Evolutionary conservation across 352 stramenopile genomes (phyloP), one percentile per base, ranked within the genome.

Genomic region (Phytophthora sojae): DNA sequence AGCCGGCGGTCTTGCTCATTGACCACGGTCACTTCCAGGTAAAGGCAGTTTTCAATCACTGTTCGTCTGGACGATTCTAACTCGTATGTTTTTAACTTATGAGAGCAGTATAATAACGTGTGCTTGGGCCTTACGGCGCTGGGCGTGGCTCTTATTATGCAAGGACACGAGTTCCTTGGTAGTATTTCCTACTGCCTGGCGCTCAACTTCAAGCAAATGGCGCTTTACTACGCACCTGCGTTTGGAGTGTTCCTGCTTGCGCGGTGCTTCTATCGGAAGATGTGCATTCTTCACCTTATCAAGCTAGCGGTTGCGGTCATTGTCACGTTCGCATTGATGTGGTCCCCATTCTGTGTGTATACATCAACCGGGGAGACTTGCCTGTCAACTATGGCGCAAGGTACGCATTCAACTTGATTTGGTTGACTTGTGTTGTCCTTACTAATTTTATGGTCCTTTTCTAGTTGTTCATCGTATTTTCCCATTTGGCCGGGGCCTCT

Each of bases 131-230:
- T 96, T 64, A 93, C 88, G 19, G 79, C 83, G 17, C 76, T 94
- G 21, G 76, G 84, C 2, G 78, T 94, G 15, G 88, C 79, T 26
- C 74, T 94, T n/a, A 86, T 97, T 42, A 64, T 93, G 51, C 67
- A 79, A 15, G 82, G 88, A 45, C 83, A 93, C 64, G 90, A 97
- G 61, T 91, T 96, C 35, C 71, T 96, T 6, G 90, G 86, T 17
- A 93, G 90, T 70, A 65, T 96, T 64, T 85, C 77, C 50, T 99
- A 98, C 79, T 94, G 85, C 51, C 76, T 99, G 26, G 95, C 97
- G 37, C 84, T 99, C 6, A 99, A 99, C 73, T 99, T 99, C 73
- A 99, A 99, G 88, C 98, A 99, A 91, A 99, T 99, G 94, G 90
- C 96, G n/a, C 86, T 99, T 5, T 99, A 99, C 81, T 99, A 98